These are phyloP conservation scores for Schoenoplectus triqueter DNA, from an alignment of 202 grass and related monocot species.

Conservation along the genomic window DNA sequence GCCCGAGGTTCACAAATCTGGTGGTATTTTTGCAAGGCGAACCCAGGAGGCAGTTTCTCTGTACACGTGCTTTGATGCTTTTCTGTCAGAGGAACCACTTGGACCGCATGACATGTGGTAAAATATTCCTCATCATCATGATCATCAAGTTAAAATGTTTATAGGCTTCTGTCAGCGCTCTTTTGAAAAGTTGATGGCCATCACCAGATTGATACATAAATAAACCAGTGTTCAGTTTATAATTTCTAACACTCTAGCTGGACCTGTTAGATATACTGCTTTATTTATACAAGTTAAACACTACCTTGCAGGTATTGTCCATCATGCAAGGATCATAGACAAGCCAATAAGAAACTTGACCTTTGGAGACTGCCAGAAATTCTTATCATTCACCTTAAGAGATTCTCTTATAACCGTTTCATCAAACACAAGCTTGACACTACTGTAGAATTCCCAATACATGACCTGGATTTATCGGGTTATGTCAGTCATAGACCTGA, in stretches of 20 bases:
- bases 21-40: constrained; percentile 55
- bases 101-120: constrained; percentile 95
- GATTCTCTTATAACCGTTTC: constrained; percentile 82
- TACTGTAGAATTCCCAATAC: constrained; percentile 81
- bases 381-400: constrained; percentile 95
- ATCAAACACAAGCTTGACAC: constrained; percentile 95
- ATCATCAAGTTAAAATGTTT: constrained; percentile 8
- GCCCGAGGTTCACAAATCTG: constrained; percentile 72
- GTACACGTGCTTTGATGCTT: constrained; percentile 90
- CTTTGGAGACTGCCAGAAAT: constrained; percentile 95
- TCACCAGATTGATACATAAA: too few relatives aligned
- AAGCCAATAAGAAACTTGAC: constrained; percentile 92
- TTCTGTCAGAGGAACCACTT: constrained; percentile 85
- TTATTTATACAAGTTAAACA: constrained; percentile 27
- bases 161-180: constrained; percentile 16
- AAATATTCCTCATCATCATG: constrained; percentile 35
- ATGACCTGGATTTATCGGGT: constrained; percentile 77
- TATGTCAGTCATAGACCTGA: constrained; percentile 53
- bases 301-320: constrained; percentile 75
- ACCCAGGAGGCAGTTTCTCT: constrained; percentile 78
- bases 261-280: neutral
- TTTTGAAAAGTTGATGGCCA: constrained; percentile 2
- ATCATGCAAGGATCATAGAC: constrained; percentile 76
- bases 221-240: neutral
- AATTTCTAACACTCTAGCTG: neutral